Percentiles rank a stretch among this genome's conserved stretches.
phyloP scores from a whole-genome alignment of 768 basidiomycete genomes.

The Ramaria sp. region DNA sequence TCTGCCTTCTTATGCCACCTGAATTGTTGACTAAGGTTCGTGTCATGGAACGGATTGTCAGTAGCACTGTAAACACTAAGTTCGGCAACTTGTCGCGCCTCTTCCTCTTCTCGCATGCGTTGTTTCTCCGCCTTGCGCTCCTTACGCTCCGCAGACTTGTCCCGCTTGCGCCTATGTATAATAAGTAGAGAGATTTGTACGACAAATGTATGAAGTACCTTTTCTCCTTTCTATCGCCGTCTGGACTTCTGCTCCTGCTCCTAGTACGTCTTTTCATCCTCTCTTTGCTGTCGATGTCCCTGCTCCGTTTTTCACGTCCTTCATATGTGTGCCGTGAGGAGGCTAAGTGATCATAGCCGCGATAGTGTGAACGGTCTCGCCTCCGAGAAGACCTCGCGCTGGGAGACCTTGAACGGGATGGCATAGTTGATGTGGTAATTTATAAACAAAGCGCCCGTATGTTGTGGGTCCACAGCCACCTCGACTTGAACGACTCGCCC shows the following conservation, averaged over 20 bases:
- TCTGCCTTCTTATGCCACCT: conserved; percentile 99
- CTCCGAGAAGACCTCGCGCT: conserved; percentile 17
- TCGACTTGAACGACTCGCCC: background rate
- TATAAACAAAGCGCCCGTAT: background rate
- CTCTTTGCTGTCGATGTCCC: conserved; percentile 16
- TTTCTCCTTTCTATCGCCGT: conserved; percentile 32
- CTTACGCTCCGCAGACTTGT: conserved; percentile 77
- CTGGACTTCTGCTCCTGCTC: conserved; percentile 25
- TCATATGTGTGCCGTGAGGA: conserved; percentile 8
- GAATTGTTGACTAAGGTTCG: conserved; percentile 93
- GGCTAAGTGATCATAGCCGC: conserved; percentile 9
- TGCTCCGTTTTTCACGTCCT: conserved; percentile 16
- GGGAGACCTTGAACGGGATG: conserved; percentile 43
- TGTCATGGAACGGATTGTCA: conserved; percentile 98
- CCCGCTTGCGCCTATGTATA: conserved; percentile 58
- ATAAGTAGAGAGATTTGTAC: background rate
- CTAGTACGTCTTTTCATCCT: conserved; percentile 18
- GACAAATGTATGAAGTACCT: conserved; percentile 27
- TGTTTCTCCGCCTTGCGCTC: conserved; percentile 86
- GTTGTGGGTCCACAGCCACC: background rate
- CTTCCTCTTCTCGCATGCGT: conserved; percentile 74
- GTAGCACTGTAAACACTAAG: conserved; percentile 92
- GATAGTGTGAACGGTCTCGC: conserved; percentile 12
- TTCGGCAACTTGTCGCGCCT: conserved; percentile 86
- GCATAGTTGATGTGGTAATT: background rate